phyloP scores from a whole-genome alignment of 352 stramenopile genomes.

The Globisporangium parvum region DNA sequence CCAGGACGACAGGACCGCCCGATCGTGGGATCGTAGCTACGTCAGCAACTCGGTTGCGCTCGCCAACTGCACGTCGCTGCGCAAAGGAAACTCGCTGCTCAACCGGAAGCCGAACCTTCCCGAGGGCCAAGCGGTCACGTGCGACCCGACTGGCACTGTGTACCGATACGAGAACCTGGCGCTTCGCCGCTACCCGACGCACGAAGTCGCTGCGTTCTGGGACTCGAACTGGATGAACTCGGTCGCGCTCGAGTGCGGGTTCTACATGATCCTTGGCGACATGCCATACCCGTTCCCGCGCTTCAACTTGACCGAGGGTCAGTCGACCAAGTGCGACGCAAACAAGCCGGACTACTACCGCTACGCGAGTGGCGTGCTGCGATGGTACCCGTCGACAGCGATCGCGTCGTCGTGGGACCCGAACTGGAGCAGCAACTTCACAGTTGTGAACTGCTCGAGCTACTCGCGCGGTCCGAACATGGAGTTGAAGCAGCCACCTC shows the following conservation, averaged over 20 bases:
- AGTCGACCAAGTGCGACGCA: slow-evolving; percentile 8
- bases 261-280: neutral
- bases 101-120: slow-evolving; percentile 1
- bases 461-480: slow-evolving; percentile 12
- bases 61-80: neutral
- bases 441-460: slow-evolving; percentile 16
- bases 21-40: neutral
- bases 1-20: neutral
- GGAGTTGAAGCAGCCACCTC: slow-evolving; percentile 7
- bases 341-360: slow-evolving; percentile 11
- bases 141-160: neutral
- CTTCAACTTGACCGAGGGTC: slow-evolving; percentile 3
- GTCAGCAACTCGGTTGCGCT: neutral
- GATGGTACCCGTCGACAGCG: slow-evolving; percentile 15
- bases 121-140: slow-evolving; percentile 1
- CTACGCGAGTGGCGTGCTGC: slow-evolving; percentile 11
- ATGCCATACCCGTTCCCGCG: slow-evolving; percentile 6
- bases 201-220: slow-evolving; percentile 15
- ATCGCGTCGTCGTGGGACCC: slow-evolving; percentile 22
- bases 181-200: slow-evolving; percentile 14
- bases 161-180: neutral
- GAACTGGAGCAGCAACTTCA: slow-evolving; percentile 10
- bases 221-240: slow-evolving; percentile 11
- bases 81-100: neutral
- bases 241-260: slow-evolving; percentile 3